These are phyloP conservation scores for Pestalotiopsis sp. DNA, from an alignment of 2,329 filamentous ascomycete species.

Conservation along the genomic window DNA sequence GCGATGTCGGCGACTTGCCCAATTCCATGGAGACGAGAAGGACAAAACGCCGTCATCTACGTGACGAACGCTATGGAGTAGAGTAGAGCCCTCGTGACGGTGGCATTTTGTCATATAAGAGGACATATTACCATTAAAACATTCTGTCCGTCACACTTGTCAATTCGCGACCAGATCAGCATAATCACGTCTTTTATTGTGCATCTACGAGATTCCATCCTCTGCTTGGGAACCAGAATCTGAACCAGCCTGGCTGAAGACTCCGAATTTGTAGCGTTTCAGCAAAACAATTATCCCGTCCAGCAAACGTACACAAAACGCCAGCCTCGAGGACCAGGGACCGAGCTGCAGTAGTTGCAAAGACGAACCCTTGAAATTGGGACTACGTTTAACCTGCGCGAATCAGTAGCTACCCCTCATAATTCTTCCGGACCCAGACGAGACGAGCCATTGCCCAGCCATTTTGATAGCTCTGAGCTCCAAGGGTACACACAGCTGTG, in stretches of 20 bases:
- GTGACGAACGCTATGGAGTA: not conserved
- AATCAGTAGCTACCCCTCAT: constrained; percentile 11
- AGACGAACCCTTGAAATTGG: constrained; percentile 4
- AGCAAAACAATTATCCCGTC: constrained; percentile 12
- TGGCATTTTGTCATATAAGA: no score
- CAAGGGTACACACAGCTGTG: not conserved
- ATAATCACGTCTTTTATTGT: not conserved
- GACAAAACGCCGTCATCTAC: not conserved
- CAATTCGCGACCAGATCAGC: not conserved
- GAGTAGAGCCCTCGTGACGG: not conserved
- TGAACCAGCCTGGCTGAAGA: not conserved
- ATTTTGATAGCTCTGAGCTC: constrained; percentile 11
- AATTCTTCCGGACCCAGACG: constrained; percentile 12
- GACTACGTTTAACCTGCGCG: not conserved
- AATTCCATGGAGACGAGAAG: not conserved
- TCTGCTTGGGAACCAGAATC: not conserved
- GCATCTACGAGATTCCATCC: not conserved
- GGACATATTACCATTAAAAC: no score
- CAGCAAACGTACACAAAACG: not conserved
- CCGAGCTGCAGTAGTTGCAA: constrained; percentile 11
- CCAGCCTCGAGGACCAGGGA: not conserved
- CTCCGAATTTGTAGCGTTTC: constrained; percentile 3
- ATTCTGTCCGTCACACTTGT: not conserved
- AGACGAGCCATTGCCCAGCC: not conserved
- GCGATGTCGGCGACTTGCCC: constrained; percentile 2